Evolutionary conservation across 2,329 filamentous ascomycete genomes (phyloP).

Genomic region (Fusarium begoniae): DNA sequence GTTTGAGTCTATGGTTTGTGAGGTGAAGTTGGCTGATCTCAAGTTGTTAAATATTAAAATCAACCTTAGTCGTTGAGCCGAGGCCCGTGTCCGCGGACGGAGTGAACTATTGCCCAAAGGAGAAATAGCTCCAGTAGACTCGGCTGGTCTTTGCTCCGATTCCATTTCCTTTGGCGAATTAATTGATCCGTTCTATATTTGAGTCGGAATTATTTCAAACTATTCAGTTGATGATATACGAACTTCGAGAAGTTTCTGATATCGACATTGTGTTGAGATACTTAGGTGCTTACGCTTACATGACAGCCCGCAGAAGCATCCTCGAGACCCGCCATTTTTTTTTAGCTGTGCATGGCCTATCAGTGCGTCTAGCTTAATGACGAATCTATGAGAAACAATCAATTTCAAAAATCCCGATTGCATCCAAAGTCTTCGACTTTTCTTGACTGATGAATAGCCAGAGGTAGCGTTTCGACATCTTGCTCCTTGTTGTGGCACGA

Average conservation of each 20-base stretch:
- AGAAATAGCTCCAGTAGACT: conserved; percentile 4
- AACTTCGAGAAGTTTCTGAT: neutral
- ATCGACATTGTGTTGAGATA: rapidly evolving
- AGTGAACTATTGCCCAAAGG: conserved; percentile 16
- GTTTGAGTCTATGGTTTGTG: neutral
- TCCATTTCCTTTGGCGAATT: neutral
- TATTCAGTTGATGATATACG: no score
- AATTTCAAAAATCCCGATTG: no score
- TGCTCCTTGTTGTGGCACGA: rapidly evolving
- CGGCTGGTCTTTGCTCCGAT: conserved; percentile 21
- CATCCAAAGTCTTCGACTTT: no score
- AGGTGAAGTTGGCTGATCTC: neutral
- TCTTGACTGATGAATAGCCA: no score
- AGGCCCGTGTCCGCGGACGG: conserved; percentile 5
- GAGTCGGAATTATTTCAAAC: neutral
- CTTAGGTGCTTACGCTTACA: neutral
- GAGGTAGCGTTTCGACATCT: neutral
- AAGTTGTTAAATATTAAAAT: neutral
- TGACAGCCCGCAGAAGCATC: neutral
- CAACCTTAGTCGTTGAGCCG: neutral
- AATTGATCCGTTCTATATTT: neutral
- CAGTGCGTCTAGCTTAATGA: no score
- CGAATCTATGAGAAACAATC: no score
- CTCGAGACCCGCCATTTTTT: neutral
- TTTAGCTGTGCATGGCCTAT: no score